A percentile compares a stretch with the other conserved stretches of the same genome.
phyloP scores from a whole-genome alignment of 805 yeast species.

The Nakazawaea siamensis region DNA sequence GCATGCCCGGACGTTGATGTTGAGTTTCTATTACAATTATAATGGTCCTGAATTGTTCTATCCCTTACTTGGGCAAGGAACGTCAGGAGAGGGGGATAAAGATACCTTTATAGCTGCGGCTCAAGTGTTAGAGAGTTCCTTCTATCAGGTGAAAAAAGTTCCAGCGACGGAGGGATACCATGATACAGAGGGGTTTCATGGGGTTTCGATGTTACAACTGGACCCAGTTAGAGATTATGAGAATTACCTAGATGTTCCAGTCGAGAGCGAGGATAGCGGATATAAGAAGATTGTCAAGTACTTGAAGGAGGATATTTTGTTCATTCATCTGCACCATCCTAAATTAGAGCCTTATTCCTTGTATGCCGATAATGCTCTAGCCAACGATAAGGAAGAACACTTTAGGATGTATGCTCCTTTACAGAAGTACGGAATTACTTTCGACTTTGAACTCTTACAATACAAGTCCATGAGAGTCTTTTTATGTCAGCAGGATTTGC shows the following conservation, averaged over 20 bases:
- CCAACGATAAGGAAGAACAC: conserved; percentile 26
- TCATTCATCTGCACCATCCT: conserved; percentile 48
- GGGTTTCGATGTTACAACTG: conserved; percentile 52
- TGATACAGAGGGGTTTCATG: conserved; percentile 25
- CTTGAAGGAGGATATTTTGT: conserved; percentile 17
- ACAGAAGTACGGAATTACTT: conserved; percentile 18
- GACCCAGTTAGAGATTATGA: conserved; percentile 38
- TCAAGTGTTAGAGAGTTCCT: conserved; percentile 29
- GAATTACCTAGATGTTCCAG: conserved; percentile 12
- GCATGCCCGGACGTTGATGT: conserved; percentile 37
- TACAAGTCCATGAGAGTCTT: conserved; percentile 43
- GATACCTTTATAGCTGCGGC: conserved; percentile 53
- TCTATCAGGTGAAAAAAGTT: conserved; percentile 41
- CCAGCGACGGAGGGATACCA: conserved; percentile 41
- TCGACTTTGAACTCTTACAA: conserved; percentile 53
- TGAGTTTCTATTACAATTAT: conserved; percentile 44
- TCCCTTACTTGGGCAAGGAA: conserved; percentile 39
- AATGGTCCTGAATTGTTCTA: conserved; percentile 42
- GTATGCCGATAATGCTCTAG: neutral
- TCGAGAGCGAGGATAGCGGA: conserved; percentile 13
- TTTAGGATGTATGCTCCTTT: conserved; percentile 22
- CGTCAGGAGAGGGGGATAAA: conserved; percentile 49
- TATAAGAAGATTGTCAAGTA: conserved; percentile 17
- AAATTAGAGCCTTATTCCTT: conserved; percentile 38
- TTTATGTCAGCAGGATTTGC: conserved; percentile 20